These are phyloP conservation scores for Hericium erinaceus DNA, from an alignment of 768 basidiomycete species.

Conservation along the genomic window DNA sequence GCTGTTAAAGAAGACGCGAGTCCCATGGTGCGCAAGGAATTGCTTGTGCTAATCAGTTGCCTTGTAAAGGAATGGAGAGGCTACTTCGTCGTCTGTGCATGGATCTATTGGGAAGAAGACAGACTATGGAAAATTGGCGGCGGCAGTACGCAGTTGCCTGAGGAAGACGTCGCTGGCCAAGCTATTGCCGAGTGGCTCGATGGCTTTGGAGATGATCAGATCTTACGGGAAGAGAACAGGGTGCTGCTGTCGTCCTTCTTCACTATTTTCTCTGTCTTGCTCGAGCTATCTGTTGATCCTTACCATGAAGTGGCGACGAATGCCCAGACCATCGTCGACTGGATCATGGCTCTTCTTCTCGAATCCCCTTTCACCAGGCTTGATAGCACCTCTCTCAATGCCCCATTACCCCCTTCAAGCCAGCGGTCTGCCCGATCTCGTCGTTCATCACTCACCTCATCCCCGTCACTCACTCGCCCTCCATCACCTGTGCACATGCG, in stretches of 20 bases:
- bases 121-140: slow-evolving; percentile 43
- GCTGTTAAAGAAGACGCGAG: slow-evolving; percentile 90
- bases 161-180: slow-evolving; percentile 65
- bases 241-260: slow-evolving; percentile 88
- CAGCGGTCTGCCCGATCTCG: slow-evolving; percentile 27
- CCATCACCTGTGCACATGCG: slow-evolving; percentile 39
- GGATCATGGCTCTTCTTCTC: slow-evolving; percentile 80
- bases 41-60: slow-evolving; percentile 84
- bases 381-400: slow-evolving; percentile 53
- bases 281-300: slow-evolving; percentile 89
- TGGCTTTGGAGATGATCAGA: slow-evolving; percentile 50
- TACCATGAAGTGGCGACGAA: slow-evolving; percentile 88
- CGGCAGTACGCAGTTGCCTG: slow-evolving; percentile 24
- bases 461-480: slow-evolving; percentile 32
- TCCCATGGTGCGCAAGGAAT: slow-evolving; percentile 93
- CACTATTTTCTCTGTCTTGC: slow-evolving; percentile 79
- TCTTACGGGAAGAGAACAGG: slow-evolving; percentile 62
- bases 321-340: slow-evolving; percentile 88
- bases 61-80: slow-evolving; percentile 95
- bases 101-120: slow-evolving; percentile 94
- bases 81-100: slow-evolving; percentile 92
- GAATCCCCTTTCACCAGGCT: slow-evolving; percentile 82
- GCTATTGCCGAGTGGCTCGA: slow-evolving; percentile 78
- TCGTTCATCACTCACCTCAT: slow-evolving; percentile 41
- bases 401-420: slow-evolving; percentile 29